A percentile compares a stretch with the other conserved stretches of the same genome.
phyloP scores from a whole-genome alignment of 768 basidiomycete species.

The Leccinum variicolor region DNA sequence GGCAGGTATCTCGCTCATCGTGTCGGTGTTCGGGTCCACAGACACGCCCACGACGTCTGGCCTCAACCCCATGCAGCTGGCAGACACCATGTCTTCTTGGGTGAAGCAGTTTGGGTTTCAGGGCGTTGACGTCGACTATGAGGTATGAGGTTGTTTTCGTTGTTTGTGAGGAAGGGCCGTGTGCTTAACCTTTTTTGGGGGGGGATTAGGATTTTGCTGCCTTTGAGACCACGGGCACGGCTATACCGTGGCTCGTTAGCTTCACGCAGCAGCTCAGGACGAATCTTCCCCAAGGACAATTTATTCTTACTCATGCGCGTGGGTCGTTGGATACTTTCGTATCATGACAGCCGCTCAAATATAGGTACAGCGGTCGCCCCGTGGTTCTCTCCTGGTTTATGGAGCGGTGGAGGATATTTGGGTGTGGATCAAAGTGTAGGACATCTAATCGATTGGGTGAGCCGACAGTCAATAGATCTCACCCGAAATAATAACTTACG shows the following conservation, averaged over 20 bases:
- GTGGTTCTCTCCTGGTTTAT: background rate
- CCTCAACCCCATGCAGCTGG: slow-evolving; percentile 18
- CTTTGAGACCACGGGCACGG: slow-evolving; percentile 26
- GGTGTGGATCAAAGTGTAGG: slow-evolving; percentile 32
- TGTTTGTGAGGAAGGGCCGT: background rate
- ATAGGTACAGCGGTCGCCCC: background rate
- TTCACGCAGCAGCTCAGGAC: slow-evolving; percentile 29
- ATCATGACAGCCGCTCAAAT: background rate
- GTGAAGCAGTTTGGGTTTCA: slow-evolving; percentile 44
- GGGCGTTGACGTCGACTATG: slow-evolving; percentile 52
- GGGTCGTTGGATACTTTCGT: slow-evolving; percentile 3
- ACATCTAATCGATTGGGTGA: slow-evolving; percentile 41
- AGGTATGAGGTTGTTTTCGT: slow-evolving; percentile 17
- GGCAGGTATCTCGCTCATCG: slow-evolving; percentile 53
- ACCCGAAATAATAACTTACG: background rate
- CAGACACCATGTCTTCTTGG: slow-evolving; percentile 38
- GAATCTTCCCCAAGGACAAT: slow-evolving; percentile 16
- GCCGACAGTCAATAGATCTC: background rate
- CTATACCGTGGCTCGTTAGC: slow-evolving; percentile 29
- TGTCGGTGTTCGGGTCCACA: slow-evolving; percentile 46
- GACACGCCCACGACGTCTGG: slow-evolving; percentile 33
- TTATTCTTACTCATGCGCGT: slow-evolving; percentile 33
- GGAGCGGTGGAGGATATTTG: slow-evolving; percentile 30
- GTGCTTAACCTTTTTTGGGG: background rate
- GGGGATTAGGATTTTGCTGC: slow-evolving; percentile 25